These are phyloP conservation scores for Danielia reshetovae DNA, from an alignment of 805 yeast species.

Conservation along the genomic window DNA sequence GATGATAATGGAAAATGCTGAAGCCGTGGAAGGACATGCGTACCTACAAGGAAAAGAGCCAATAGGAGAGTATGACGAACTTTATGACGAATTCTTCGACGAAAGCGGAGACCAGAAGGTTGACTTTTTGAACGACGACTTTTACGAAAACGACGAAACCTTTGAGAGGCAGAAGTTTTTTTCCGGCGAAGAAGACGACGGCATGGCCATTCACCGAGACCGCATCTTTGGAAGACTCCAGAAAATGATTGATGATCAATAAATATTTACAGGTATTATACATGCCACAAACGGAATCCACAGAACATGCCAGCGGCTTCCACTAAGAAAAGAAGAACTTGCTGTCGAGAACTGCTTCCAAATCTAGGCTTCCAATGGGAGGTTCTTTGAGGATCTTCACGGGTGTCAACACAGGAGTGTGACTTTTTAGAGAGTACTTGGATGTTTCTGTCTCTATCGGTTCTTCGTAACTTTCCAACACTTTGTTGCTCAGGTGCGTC, in stretches of 20 bases:
- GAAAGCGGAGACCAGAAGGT: constrained; percentile 34
- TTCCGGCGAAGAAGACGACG: constrained; percentile 53
- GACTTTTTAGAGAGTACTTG: constrained; percentile 6
- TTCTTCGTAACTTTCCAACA: neutral
- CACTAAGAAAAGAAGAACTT: constrained; percentile 36
- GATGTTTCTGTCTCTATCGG: neutral
- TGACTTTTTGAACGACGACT: constrained; percentile 16
- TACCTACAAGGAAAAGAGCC: constrained; percentile 19
- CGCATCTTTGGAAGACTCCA: constrained; percentile 55
- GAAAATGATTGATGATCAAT: constrained; percentile 45
- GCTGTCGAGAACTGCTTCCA: constrained; percentile 29
- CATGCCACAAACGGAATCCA: no score
- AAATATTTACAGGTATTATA: no score
- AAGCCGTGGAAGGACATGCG: constrained; percentile 11
- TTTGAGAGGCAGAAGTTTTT: constrained; percentile 52
- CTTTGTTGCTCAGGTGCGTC: constrained; percentile 1
- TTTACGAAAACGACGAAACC: constrained; percentile 8
- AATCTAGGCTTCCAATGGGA: constrained; percentile 29
- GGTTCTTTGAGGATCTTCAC: constrained; percentile 29
- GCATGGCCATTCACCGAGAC: constrained; percentile 61
- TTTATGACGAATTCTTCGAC: constrained; percentile 21
- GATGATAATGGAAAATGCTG: constrained; percentile 11
- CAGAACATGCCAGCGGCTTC: no score
- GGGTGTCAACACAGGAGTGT: constrained; percentile 28
- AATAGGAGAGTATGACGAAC: constrained; percentile 15